Conservation (phyloP, 129 eudicot species). For the Tanacetum coccineum region DNA sequence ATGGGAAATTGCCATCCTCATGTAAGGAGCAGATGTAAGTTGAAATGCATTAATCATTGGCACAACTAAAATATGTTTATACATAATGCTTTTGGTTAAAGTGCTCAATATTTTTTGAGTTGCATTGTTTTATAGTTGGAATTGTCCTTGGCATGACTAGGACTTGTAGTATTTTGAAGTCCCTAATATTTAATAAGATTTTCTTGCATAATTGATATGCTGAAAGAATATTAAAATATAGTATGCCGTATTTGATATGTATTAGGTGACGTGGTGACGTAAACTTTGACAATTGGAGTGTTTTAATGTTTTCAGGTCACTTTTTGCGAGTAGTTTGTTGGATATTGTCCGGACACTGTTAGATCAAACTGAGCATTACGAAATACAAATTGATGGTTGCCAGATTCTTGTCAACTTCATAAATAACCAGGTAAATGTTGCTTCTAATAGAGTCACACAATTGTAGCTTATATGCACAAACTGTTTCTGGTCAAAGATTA, state of each 20-base stretch:
- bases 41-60: slow-evolving; percentile 9
- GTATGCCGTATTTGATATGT: too few relatives aligned
- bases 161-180: too few relatives aligned
- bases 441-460: neutral
- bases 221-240: too few relatives aligned
- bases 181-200: too few relatives aligned
- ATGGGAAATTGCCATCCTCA: slow-evolving; percentile 70
- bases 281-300: too few relatives aligned
- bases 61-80: neutral
- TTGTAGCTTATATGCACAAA: slow-evolving; percentile 1
- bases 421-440: slow-evolving; percentile 54
- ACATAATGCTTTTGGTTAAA: neutral
- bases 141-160: too few relatives aligned
- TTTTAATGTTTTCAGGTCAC: slow-evolving; percentile 51
- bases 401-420: slow-evolving; percentile 59
- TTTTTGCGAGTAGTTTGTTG: slow-evolving; percentile 68
- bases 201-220: too few relatives aligned
- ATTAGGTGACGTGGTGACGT: too few relatives aligned
- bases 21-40: slow-evolving; percentile 98
- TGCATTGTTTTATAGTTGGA: too few relatives aligned
- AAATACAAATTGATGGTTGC: slow-evolving; percentile 67
- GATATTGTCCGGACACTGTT: slow-evolving; percentile 60
- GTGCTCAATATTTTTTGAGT: neutral
- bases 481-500: neutral
- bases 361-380: slow-evolving; percentile 52